Base-by-base conservation (phyloP, 148 eudicot genomes). In the Rhododendron henanense region DNA sequence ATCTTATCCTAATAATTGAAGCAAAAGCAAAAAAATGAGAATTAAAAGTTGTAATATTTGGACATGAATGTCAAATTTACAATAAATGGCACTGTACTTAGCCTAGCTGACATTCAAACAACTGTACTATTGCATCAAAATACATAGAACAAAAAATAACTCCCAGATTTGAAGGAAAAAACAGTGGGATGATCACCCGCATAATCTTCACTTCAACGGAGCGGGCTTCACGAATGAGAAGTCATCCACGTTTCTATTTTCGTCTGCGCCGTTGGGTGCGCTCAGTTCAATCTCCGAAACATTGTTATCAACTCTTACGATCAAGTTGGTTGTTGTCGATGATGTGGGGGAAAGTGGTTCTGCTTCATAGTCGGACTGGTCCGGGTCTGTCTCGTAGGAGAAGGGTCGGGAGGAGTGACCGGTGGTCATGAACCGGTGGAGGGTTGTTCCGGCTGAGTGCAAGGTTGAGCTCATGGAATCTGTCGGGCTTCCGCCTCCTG, bases 391-490 rank as follows among this genome's bases (percentile, higher is more conserved):
- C 6, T 89, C 90, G 6, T 91, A 87, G 37, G 57, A 11, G 14
- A 85, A 77, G 15, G 84, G 65, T 28, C 51, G 88, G 35, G 84
- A 78, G 10, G 90, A 87, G 90, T 87, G 92, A 55, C 98, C 97
- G 3, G 90, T 92, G 21, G 93, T 94, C 92, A 90, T 91, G 93
- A 88, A 92, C 8, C 97, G 95, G n/a, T 92, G 93, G 25, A 95
- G 90, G 13, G 84, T 51, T 5, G 93, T 84, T 15, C 89, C 90
- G 0, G 88, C 28, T 23, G 96, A 83, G 83, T 88, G 84, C 55
- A 90, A 18, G 50, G 90, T 82, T 53, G 92, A 89, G 21, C 88
- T 85, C 89, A 87, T 81, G 37, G 93, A 85, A 80, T 79, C 83
- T 10, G 86, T 81, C 0, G 90, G 89, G 85, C 86, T 90, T 31